phyloP scores from a whole-genome alignment of 2,329 filamentous ascomycete genomes.

The Penicillium polonicum region DNA sequence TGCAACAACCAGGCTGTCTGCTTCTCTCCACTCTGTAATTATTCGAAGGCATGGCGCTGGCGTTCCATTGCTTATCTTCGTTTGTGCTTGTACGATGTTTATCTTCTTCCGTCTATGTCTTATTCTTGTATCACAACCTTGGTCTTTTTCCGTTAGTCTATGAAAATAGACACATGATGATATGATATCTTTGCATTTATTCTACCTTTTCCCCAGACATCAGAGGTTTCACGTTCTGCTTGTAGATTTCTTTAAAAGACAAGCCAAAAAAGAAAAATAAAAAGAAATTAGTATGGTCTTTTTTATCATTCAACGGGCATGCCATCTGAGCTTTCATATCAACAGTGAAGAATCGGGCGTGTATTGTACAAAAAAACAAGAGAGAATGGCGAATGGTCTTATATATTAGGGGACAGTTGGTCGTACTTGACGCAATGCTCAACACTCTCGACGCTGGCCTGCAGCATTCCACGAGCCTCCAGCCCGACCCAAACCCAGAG shows the following conservation, averaged over 20 bases:
- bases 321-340: constrained; percentile 5
- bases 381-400: constrained; percentile 4
- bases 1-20: constrained; percentile 10
- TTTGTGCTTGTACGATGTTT: constrained; percentile 10
- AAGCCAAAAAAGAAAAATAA: background rate
- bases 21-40: constrained; percentile 28
- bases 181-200: constrained; percentile 9
- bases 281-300: background rate
- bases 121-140: constrained; percentile 14
- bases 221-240: background rate
- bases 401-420: constrained; percentile 82
- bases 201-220: background rate
- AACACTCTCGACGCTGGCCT: constrained; percentile 85
- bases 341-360: background rate
- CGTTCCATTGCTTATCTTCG: constrained; percentile 20
- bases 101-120: constrained; percentile 10
- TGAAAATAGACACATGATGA: constrained; percentile 13
- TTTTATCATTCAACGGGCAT: constrained; percentile 2
- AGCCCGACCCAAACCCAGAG: constrained; percentile 87
- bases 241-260: background rate
- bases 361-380: constrained; percentile 13
- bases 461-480: constrained; percentile 83
- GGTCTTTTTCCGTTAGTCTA: constrained; percentile 5
- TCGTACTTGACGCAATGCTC: constrained; percentile 91
- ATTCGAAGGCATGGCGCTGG: constrained; percentile 26